phyloP scores from a whole-genome alignment of 352 stramenopile genomes.

The Pseudoperonospora humuli region DNA sequence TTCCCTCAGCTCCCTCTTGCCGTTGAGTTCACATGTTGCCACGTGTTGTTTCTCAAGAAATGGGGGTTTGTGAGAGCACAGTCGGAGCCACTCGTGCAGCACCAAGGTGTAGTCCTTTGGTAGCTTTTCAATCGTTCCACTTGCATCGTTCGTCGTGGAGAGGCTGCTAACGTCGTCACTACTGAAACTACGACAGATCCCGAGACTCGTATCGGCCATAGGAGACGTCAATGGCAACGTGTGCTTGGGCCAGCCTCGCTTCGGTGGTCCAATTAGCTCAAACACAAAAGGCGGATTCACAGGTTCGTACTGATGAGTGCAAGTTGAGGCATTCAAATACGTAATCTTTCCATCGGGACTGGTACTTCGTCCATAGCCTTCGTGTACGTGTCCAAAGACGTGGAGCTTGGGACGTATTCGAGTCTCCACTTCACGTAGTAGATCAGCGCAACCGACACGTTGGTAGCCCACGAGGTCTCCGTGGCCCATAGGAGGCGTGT shows the following conservation, averaged over 20 bases:
- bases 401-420: slow-evolving; percentile 66
- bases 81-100: slow-evolving; percentile 53
- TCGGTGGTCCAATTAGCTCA: slow-evolving; percentile 26
- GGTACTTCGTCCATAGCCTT: slow-evolving; percentile 67
- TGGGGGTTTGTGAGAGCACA: slow-evolving; percentile 49
- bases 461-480: slow-evolving; percentile 52
- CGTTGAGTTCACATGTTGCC: slow-evolving; percentile 1
- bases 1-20: slow-evolving; percentile 30
- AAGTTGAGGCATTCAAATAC: slow-evolving; percentile 83
- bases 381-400: slow-evolving; percentile 89
- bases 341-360: slow-evolving; percentile 64
- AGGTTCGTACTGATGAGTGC: slow-evolving; percentile 68
- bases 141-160: slow-evolving; percentile 9
- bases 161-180: slow-evolving; percentile 21
- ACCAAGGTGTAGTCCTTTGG: slow-evolving; percentile 37
- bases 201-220: neutral
- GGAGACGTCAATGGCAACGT: neutral
- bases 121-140: slow-evolving; percentile 2
- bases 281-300: slow-evolving; percentile 63
- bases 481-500: slow-evolving; percentile 76
- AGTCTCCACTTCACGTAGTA: slow-evolving; percentile 59
- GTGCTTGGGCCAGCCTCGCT: slow-evolving; percentile 17
- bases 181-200: slow-evolving; percentile 20
- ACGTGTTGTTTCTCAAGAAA: slow-evolving; percentile 31
- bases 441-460: slow-evolving; percentile 65